These are phyloP conservation scores for Salix arbutifolia DNA, from an alignment of 345 rosid species.

Conservation along the genomic window DNA sequence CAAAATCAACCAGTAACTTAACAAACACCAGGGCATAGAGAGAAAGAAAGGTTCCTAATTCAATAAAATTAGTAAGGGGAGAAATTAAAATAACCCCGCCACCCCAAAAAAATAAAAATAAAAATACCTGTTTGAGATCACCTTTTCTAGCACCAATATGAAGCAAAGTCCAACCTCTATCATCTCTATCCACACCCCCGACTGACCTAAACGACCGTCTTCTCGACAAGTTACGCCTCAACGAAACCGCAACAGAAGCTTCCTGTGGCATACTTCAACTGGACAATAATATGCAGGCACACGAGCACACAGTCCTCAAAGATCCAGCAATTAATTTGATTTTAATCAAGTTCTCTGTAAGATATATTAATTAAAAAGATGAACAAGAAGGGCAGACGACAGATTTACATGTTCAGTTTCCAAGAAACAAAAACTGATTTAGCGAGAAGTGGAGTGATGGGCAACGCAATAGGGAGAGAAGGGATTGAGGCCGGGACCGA, in stretches of 20 bases:
- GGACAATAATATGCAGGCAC: not conserved
- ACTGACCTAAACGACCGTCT: constrained; percentile 48
- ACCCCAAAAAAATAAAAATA: not conserved
- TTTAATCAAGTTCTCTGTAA: not conserved
- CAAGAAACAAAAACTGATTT: constrained; percentile 7
- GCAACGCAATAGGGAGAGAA: constrained; percentile 85
- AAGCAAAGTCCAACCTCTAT: constrained; percentile 89
- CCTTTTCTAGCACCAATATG: constrained; percentile 86
- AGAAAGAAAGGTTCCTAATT: not conserved
- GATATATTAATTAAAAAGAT: not conserved
- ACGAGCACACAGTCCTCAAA: not conserved
- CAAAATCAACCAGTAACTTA: not conserved
- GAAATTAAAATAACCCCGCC: not conserved
- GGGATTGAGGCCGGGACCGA: constrained; percentile 95
- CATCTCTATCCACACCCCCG: constrained; percentile 52
- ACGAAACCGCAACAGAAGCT: constrained; percentile 16
- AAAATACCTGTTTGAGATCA: constrained; percentile 56
- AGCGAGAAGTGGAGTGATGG: constrained; percentile 68
- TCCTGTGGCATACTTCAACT: constrained; percentile 47
- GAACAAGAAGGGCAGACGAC: not conserved
- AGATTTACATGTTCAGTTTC: not conserved
- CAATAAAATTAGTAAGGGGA: not conserved
- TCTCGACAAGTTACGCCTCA: constrained; percentile 56
- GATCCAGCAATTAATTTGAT: not conserved
- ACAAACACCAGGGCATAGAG: not conserved